Conservation (phyloP, 768 basidiomycete genomes). For the Tephrocybe sp. region DNA sequence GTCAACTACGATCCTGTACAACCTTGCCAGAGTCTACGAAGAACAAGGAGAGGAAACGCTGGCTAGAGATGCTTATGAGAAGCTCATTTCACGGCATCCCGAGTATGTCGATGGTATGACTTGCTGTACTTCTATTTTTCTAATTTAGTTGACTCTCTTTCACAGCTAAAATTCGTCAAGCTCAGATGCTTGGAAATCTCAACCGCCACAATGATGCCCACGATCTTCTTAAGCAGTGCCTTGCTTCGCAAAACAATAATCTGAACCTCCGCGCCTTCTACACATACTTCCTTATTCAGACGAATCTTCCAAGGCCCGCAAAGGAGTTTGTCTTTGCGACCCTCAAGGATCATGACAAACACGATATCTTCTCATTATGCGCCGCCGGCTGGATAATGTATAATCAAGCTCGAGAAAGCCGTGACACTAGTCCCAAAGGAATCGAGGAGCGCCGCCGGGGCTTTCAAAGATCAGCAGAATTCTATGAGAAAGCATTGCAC, state of each 20-base stretch:
- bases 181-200: slow-evolving; percentile 69
- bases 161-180: slow-evolving; percentile 89
- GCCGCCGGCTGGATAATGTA: slow-evolving; percentile 88
- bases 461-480: slow-evolving; percentile 84
- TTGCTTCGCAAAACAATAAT: slow-evolving; percentile 73
- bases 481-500: slow-evolving; percentile 88
- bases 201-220: slow-evolving; percentile 83
- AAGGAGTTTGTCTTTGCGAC: slow-evolving; percentile 91
- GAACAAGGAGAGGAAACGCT: slow-evolving; percentile 70
- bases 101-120: slow-evolving; percentile 92
- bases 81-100: slow-evolving; percentile 85
- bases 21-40: slow-evolving; percentile 90
- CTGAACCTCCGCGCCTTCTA: slow-evolving; percentile 92
- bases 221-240: slow-evolving; percentile 85
- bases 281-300: slow-evolving; percentile 88
- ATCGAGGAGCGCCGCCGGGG: slow-evolving; percentile 72
- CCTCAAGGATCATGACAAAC: slow-evolving; percentile 80
- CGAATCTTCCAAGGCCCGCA: slow-evolving; percentile 66
- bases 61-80: slow-evolving; percentile 86
- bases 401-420: slow-evolving; percentile 80
- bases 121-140: background rate
- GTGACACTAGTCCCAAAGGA: slow-evolving; percentile 58
- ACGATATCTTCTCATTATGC: slow-evolving; percentile 90
- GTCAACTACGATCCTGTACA: slow-evolving; percentile 85
- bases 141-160: slow-evolving; percentile 2